Base-by-base conservation (phyloP, 2,329 filamentous ascomycete species). In the Neobulgaria alba region DNA sequence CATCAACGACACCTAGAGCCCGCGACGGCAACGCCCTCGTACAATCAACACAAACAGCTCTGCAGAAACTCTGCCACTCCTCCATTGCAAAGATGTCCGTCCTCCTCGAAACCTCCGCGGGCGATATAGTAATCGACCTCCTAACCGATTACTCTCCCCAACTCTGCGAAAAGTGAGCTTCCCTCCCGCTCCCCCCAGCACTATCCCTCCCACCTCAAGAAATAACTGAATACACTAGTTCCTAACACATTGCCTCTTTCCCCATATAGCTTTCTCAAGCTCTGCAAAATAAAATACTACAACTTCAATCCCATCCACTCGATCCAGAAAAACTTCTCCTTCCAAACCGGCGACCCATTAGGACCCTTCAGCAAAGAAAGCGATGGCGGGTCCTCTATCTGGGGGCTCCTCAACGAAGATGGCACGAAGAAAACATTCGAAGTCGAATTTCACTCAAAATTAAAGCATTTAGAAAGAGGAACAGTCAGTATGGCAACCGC, bases 261-360 rank as follows among this genome's bases (percentile, higher is more conserved):
- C 52, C 57, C 53, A 57, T 61, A 49, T 63, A 93, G 87, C 73
- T 96, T 98, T 63, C 71, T 98, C 42, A 96, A 98, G 73, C 85
- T 98, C 55, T 95, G 92, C 77, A 96, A 96, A 68, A 72, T 88
- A 65, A 98, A 95, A 69, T 98, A 96, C 68, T 98, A 95, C 78
- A 96, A 96, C 69, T 96, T 93, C 63, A 81, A 88, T 4, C 92
- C 90, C 18, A 69, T 96, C 40, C 86, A 95, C 67, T 88, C 82
- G 52, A 77, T 98, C 29, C 92, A 95, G 60, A 92, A 90, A 62
- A 80, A 87, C 64, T 96, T 95, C 65, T 94, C 89, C 46, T 95
- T 95, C 65, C 90, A 96, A 64, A 93, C 86, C 21, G 90, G 90
- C 61, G 92, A 96, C 58, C 90, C 90, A 10, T 79, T 96, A 39